Percentiles rank a stretch among this genome's conserved stretches.
Evolutionary conservation across 2,329 filamentous ascomycete species (phyloP).

Genomic region (Simplicillium aogashimaense): DNA sequence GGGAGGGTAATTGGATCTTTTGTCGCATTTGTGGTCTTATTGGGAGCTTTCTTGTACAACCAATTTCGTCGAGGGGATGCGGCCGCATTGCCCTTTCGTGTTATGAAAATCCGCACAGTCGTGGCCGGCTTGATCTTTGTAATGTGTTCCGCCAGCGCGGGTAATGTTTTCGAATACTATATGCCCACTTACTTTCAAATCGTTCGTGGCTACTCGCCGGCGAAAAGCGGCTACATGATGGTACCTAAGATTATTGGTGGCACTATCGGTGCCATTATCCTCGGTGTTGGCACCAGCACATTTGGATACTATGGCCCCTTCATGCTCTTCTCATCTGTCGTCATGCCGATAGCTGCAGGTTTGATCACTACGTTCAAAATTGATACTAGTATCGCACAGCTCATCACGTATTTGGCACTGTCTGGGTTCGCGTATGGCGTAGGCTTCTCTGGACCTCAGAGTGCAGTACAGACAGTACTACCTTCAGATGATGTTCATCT

Average conservation of each 20-base stretch:
- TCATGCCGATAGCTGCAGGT: constrained; percentile 19
- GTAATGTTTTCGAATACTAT: constrained; percentile 20
- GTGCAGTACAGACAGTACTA: constrained; percentile 29
- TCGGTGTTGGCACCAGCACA: constrained; percentile 18
- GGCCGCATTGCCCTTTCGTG: constrained; percentile 29
- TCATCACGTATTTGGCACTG: constrained; percentile 28
- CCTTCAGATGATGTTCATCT: constrained; percentile 8
- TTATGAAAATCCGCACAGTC: constrained; percentile 28
- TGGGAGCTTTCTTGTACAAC: constrained; percentile 18
- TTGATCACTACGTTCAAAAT: constrained; percentile 25
- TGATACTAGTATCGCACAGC: constrained; percentile 18
- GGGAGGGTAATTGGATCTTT: constrained; percentile 24
- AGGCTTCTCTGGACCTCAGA: constrained; percentile 25
- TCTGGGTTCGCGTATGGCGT: constrained; percentile 26
- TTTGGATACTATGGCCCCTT: constrained; percentile 30
- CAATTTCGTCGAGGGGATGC: constrained; percentile 21
- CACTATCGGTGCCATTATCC: constrained; percentile 2
- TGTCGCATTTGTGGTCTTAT: constrained; percentile 18
- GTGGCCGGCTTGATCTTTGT: constrained; percentile 19
- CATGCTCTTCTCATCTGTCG: constrained; percentile 21
- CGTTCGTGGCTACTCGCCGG: constrained; percentile 25
- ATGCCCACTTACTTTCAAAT: constrained; percentile 30
- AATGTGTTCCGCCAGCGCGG: constrained; percentile 24
- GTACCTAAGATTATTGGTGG: constrained; percentile 8
- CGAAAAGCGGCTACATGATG: constrained; percentile 16